These are phyloP conservation scores for Adenanthera pavonina DNA, from an alignment of 306 rosid species.

Conservation along the genomic window DNA sequence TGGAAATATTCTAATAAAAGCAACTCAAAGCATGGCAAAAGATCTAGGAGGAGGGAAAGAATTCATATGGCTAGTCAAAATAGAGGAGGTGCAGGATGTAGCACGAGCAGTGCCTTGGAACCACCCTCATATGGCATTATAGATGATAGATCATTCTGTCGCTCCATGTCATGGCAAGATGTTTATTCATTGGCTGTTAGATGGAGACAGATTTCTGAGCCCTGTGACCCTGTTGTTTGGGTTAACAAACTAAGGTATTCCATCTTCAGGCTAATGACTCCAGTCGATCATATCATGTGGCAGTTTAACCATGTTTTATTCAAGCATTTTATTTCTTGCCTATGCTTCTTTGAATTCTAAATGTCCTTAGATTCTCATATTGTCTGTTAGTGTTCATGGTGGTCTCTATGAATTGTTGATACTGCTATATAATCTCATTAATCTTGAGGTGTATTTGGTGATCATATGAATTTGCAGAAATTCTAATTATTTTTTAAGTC, in stretches of 20 bases:
- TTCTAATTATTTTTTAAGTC: background rate
- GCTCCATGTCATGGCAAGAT: constrained; percentile 75
- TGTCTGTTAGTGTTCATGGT: constrained; percentile 6
- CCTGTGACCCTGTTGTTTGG: constrained; percentile 96
- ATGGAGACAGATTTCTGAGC: constrained; percentile 96
- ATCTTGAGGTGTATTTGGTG: constrained; percentile 24
- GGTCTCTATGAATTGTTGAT: constrained; percentile 19
- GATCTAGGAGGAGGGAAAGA: constrained; percentile 85
- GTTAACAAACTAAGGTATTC: constrained; percentile 89
- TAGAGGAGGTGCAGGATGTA: constrained; percentile 98
- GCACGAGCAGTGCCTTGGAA: constrained; percentile 75
- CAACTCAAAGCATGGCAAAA: constrained; percentile 73
- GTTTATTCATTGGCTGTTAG: constrained; percentile 86
- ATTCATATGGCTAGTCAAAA: constrained; percentile 76
- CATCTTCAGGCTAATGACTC: constrained; percentile 34
- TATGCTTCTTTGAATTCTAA: constrained; percentile 18
- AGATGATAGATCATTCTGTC: constrained; percentile 75
- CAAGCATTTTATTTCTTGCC: constrained; percentile 21
- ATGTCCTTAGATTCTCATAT: constrained; percentile 20
- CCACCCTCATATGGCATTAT: constrained; percentile 56
- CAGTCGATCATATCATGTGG: constrained; percentile 18
- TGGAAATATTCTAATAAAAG: constrained; percentile 78
- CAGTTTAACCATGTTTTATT: constrained; percentile 21
- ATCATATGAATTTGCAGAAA: constrained; percentile 6
- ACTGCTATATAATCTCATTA: constrained; percentile 5